Conservation (phyloP, 441 rosid species). For the Adansonia madagascariensis region DNA sequence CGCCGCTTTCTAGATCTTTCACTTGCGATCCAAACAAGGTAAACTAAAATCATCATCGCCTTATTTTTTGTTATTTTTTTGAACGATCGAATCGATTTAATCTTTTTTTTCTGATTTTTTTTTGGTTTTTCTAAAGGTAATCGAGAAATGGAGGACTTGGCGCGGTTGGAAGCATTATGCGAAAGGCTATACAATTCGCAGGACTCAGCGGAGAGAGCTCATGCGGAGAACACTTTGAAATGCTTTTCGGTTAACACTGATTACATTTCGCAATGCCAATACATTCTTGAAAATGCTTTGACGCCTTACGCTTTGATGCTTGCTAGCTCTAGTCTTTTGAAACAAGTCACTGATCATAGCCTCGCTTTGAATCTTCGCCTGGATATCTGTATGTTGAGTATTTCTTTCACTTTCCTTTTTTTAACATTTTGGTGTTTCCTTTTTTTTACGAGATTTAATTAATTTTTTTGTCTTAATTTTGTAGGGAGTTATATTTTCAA, state of each 20-base stretch:
- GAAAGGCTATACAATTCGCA: conserved; percentile 96
- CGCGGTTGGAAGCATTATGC: conserved; percentile 94
- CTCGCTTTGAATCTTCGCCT: conserved; percentile 89
- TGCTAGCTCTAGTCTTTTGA: conserved; percentile 95
- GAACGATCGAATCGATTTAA: conserved; percentile 8
- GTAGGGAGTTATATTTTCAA: conserved; percentile 79
- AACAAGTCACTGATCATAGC: conserved; percentile 97
- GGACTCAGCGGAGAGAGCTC: conserved; percentile 89
- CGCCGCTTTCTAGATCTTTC: conserved; percentile 20
- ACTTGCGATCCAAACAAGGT: conserved; percentile 14
- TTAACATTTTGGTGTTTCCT: conserved; percentile 20
- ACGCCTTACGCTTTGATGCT: conserved; percentile 98
- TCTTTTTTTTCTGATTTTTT: background rate
- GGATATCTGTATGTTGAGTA: conserved; percentile 70
- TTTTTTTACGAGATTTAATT: background rate
- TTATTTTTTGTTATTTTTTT: background rate
- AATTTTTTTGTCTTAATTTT: conserved; percentile 2
- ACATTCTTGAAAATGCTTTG: conserved; percentile 93
- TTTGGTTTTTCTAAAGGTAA: conserved; percentile 29
- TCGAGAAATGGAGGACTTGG: conserved; percentile 78
- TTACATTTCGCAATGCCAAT: conserved; percentile 95
- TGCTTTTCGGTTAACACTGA: conserved; percentile 88
- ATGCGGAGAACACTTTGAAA: conserved; percentile 91
- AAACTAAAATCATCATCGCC: background rate
- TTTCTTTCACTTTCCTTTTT: conserved; percentile 21